phyloP scores from a whole-genome alignment of 495 filamentous ascomycete genomes.

The Penicillium robsamsonii region DNA sequence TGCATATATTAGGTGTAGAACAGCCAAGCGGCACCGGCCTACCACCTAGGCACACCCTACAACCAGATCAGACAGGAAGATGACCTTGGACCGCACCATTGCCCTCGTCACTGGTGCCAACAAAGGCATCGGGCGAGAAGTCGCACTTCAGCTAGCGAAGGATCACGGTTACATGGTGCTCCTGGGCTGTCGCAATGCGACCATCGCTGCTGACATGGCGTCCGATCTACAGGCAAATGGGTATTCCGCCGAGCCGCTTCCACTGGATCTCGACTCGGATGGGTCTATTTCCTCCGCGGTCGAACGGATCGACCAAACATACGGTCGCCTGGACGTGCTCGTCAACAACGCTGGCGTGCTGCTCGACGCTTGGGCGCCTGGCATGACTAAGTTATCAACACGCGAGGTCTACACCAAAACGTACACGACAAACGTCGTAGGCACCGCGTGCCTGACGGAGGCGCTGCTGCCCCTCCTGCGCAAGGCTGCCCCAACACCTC shows the following conservation, averaged over 20 bases:
- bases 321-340: neutral
- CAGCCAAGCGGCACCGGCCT: neutral
- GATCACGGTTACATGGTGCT: neutral
- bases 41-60: too few species aligned
- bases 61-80: too few species aligned
- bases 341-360: neutral
- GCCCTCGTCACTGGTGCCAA: neutral
- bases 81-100: neutral
- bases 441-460: neutral
- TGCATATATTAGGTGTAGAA: neutral
- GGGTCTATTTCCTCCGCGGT: neutral
- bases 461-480: neutral
- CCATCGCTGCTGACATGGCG: conserved; percentile 1
- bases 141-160: neutral
- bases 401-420: neutral
- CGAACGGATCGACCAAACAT: neutral
- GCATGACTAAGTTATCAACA: neutral
- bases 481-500: neutral
- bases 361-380: neutral
- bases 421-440: neutral
- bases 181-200: neutral
- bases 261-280: neutral
- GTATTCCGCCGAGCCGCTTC: neutral
- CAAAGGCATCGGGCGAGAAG: neutral
- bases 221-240: neutral